phyloP scores from a whole-genome alignment of 2,329 filamentous ascomycete species.

The Aspergillus arachidicola region DNA sequence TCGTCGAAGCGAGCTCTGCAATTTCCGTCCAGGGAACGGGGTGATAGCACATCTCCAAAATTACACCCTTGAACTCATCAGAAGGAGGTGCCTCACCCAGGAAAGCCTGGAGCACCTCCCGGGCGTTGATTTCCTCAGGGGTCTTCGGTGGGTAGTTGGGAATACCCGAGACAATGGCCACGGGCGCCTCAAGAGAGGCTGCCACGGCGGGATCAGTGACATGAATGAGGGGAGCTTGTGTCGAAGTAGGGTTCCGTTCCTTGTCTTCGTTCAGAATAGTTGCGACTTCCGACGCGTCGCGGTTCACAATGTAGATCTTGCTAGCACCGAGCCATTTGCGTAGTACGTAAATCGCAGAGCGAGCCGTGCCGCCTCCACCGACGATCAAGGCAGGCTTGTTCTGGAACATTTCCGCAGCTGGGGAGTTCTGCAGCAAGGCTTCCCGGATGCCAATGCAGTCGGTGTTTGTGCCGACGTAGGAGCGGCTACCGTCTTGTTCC shows the following conservation, averaged over 20 bases:
- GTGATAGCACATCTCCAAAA: constrained; percentile 85
- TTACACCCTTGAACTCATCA: constrained; percentile 60
- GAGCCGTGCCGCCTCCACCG: constrained; percentile 77
- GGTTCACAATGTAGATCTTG: constrained; percentile 75
- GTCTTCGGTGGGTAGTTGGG: constrained; percentile 74
- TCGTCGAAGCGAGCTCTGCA: constrained; percentile 60
- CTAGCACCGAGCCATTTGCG: constrained; percentile 68
- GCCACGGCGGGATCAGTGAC: constrained; percentile 66
- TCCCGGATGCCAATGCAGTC: constrained; percentile 79
- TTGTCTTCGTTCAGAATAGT: constrained; percentile 64
- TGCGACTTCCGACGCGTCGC: constrained; percentile 67
- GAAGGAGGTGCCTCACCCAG: constrained; percentile 26
- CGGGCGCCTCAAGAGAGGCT: constrained; percentile 58
- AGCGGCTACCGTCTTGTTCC: constrained; percentile 46
- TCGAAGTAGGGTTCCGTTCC: constrained; percentile 55
- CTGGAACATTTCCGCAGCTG: constrained; percentile 30
- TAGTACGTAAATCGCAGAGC: constrained; percentile 75
- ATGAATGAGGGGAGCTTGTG: constrained; percentile 57
- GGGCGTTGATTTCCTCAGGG: constrained; percentile 61
- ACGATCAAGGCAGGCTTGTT: constrained; percentile 70
- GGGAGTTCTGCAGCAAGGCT: constrained; percentile 62
- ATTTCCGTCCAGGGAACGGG: constrained; percentile 70
- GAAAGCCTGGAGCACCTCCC: constrained; percentile 53
- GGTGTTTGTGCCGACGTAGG: constrained; percentile 75
- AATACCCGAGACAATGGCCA: constrained; percentile 72